A percentile compares a stretch with the other conserved stretches of the same genome.
These are phyloP conservation scores for Microcos paniculata DNA, from an alignment of 345 rosid species.

Conservation along the genomic window DNA sequence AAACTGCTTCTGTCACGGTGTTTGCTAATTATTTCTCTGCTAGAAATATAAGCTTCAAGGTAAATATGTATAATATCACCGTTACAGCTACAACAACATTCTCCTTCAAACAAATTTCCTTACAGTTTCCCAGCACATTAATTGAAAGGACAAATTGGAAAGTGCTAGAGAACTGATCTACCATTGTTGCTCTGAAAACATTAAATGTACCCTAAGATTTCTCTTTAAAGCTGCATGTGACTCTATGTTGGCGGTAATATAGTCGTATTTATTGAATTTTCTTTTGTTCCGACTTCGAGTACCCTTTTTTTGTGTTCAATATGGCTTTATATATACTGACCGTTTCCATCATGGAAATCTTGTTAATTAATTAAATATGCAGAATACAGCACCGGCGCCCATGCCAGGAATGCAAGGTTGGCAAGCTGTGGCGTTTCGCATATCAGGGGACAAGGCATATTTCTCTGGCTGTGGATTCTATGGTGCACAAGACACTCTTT, in stretches of 20 bases:
- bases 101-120: background rate
- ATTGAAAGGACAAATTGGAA: background rate
- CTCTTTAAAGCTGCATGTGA: constrained; percentile 4
- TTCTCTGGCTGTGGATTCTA: constrained; percentile 90
- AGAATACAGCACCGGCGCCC: constrained; percentile 97
- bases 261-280: background rate
- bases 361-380: background rate
- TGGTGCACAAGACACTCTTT: constrained; percentile 92
- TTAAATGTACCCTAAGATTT: background rate
- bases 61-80: background rate
- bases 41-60: constrained; percentile 91
- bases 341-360: background rate
- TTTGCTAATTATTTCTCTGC: constrained; percentile 84
- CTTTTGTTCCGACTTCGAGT: background rate
- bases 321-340: background rate
- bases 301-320: background rate
- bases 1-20: constrained; percentile 89
- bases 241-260: background rate
- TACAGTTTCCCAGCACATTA: background rate
- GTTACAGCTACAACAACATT: background rate
- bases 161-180: background rate
- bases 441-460: constrained; percentile 90
- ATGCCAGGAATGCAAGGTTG: constrained; percentile 91
- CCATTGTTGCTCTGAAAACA: background rate
- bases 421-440: constrained; percentile 93